Conservation (phyloP, 2,329 filamentous ascomycete genomes). For the Orbilia blumenaviensis region DNA sequence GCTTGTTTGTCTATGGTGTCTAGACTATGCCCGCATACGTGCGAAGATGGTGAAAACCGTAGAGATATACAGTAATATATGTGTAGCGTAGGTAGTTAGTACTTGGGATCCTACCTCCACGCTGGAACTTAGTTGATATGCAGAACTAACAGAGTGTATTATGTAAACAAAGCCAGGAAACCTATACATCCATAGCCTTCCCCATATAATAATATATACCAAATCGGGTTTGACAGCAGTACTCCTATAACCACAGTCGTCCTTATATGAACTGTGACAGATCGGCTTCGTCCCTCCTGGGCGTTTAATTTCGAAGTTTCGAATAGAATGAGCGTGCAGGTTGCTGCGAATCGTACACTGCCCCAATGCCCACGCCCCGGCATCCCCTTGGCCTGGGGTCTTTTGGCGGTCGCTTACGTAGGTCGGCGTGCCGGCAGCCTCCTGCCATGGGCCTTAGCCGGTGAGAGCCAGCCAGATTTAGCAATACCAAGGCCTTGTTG, state of each 20-base stretch:
- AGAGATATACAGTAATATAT: too few relatives aligned
- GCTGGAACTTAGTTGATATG: too few relatives aligned
- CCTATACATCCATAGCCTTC: too few relatives aligned
- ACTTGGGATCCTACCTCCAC: too few relatives aligned
- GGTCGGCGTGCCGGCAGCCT: neutral
- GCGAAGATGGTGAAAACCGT: too few relatives aligned
- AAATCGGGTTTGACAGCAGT: too few relatives aligned
- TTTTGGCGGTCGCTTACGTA: slow-evolving; percentile 22
- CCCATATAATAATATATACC: too few relatives aligned
- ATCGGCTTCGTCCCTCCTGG: slow-evolving; percentile 10
- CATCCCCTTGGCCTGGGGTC: neutral
- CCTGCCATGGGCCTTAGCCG: slow-evolving; percentile 16
- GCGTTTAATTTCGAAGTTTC: slow-evolving; percentile 36
- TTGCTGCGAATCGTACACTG: slow-evolving; percentile 6
- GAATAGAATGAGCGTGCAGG: slow-evolving; percentile 16
- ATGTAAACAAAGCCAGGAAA: too few relatives aligned
- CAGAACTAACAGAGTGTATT: too few relatives aligned
- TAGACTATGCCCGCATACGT: too few relatives aligned
- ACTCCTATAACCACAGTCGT: neutral
- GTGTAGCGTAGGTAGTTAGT: too few relatives aligned
- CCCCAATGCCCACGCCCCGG: slow-evolving; percentile 29
- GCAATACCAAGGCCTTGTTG: slow-evolving; percentile 26
- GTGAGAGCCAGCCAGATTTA: slow-evolving; percentile 7
- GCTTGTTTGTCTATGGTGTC: too few relatives aligned
- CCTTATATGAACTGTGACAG: neutral